phyloP scores from a whole-genome alignment of 805 yeast species.

The Starmerella bacillaris region DNA sequence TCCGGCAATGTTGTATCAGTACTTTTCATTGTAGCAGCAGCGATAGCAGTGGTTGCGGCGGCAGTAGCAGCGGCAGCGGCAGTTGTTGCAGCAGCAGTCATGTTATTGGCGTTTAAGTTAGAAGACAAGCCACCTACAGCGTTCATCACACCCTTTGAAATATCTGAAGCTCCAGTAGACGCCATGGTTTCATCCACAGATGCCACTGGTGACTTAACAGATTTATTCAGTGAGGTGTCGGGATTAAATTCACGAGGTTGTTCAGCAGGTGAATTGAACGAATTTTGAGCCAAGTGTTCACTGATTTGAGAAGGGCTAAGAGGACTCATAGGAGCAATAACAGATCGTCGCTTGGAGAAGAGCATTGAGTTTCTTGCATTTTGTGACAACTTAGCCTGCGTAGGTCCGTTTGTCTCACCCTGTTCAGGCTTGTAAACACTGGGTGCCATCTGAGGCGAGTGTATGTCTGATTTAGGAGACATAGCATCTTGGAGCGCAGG shows the following conservation, averaged over 20 bases:
- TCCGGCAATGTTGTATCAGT: not conserved
- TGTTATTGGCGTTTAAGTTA: not conserved
- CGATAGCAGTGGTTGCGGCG: not conserved
- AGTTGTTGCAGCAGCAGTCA: not conserved
- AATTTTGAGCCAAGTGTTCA: no score
- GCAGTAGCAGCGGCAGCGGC: conserved; percentile 1
- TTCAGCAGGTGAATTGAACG: no score
- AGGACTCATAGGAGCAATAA: conserved; percentile 11
- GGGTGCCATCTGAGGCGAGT: no score
- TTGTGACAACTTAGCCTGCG: conserved; percentile 14
- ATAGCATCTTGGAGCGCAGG: not conserved
- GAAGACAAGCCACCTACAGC: no score
- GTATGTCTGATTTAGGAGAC: no score
- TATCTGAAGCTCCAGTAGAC: no score
- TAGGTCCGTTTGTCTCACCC: conserved; percentile 12
- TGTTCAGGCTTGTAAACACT: not conserved
- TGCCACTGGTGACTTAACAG: no score
- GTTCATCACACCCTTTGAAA: no score
- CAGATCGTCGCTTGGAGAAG: conserved; percentile 15
- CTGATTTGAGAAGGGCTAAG: no score
- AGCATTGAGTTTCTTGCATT: conserved; percentile 19
- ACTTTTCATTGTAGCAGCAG: not conserved
- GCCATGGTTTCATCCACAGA: no score
- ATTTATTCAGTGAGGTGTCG: no score
- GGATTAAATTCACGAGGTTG: no score